Base-by-base conservation (phyloP, 73 alveolate genomes). In the Symbiodinium natans region DNA sequence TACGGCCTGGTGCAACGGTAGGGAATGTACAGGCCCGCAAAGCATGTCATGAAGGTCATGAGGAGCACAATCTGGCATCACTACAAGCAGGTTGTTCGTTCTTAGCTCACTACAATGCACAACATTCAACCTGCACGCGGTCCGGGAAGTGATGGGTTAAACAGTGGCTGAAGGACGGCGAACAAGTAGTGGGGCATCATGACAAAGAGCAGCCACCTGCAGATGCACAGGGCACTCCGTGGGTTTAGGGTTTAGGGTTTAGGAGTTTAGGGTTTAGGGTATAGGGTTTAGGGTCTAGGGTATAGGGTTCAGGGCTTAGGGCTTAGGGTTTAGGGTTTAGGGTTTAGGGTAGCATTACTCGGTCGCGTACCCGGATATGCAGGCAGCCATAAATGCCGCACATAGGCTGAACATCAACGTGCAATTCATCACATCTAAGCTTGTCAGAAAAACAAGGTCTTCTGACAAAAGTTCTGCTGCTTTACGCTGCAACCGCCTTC, bases 11-110 rank as follows among this genome's bases (percentile, higher is more conserved):
- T 86, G 83, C 93, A 86, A 15, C 93, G 52, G 25, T 52, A 86
- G 3, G 93, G 93, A 34, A 86, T 52, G 93, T 86, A 86, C 93
- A 86, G 34, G 38, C 93, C 93, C 36, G 71, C 93, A 36, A 86
- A 86, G 83, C 83, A 48, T 9, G 93, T 38, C 93, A 86, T 86
- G 31, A 75, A 36, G n/a, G 93, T 86, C 93, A 86, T 86, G n/a
- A 86, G 17, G 83, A 86, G 48, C 83, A 86, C 93, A 86, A 86
- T 86, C 93, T 86, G 93, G 83, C 93, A 39, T 38, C 63, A 23
- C 42, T 27, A 8, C 34, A 25, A 41, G 54, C 42, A 34, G 17
- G 3, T 6, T 11, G 2, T 11, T n/a, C 13, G 43, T 29, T 25
- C 9, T 23, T 46, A 15, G 63, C n/a, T n/a, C n/a, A n/a, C n/a